Evolutionary conservation across 768 basidiomycete species (phyloP).

Genomic region (Amyloporia xantha): DNA sequence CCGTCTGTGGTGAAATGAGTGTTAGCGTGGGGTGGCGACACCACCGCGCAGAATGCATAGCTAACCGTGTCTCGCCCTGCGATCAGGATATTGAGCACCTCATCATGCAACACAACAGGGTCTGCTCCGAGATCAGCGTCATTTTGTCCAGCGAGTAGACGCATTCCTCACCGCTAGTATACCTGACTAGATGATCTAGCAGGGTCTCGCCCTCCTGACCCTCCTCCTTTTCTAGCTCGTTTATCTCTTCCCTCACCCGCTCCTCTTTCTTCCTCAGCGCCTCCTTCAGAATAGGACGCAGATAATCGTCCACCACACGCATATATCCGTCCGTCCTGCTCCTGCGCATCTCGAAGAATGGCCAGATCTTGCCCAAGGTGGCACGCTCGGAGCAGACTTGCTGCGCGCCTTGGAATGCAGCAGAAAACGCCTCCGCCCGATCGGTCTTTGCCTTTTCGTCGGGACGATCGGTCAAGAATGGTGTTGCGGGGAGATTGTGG

Average conservation of each 20-base stretch:
- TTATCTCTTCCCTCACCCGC: not conserved
- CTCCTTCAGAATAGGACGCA: slow-evolving; percentile 42
- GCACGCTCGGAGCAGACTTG: slow-evolving; percentile 22
- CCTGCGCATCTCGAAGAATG: slow-evolving; percentile 35
- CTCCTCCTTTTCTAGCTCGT: slow-evolving; percentile 4
- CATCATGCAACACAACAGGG: slow-evolving; percentile 22
- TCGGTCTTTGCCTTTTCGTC: slow-evolving; percentile 5
- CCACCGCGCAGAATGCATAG: not conserved
- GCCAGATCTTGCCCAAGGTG: slow-evolving; percentile 40
- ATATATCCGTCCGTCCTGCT: slow-evolving; percentile 33
- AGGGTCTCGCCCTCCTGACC: slow-evolving; percentile 27
- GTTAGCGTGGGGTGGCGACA: not conserved
- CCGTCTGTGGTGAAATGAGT: slow-evolving; percentile 19
- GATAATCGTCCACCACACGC: slow-evolving; percentile 36
- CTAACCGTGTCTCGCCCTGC: slow-evolving; percentile 17
- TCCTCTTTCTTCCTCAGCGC: slow-evolving; percentile 34
- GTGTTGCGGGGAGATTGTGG: slow-evolving; percentile 13
- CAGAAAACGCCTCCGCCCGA: slow-evolving; percentile 24
- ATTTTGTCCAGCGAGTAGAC: not conserved
- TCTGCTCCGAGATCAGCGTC: slow-evolving; percentile 12
- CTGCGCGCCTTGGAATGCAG: slow-evolving; percentile 36
- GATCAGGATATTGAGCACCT: slow-evolving; percentile 27
- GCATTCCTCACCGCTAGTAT: slow-evolving; percentile 30
- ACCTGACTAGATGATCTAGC: slow-evolving; percentile 32
- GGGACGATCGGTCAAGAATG: slow-evolving; percentile 23